A percentile compares a stretch with the other conserved stretches of the same genome.
phyloP scores from a whole-genome alignment of 176 grass and related monocot genomes.

The Pontederia paniculata region DNA sequence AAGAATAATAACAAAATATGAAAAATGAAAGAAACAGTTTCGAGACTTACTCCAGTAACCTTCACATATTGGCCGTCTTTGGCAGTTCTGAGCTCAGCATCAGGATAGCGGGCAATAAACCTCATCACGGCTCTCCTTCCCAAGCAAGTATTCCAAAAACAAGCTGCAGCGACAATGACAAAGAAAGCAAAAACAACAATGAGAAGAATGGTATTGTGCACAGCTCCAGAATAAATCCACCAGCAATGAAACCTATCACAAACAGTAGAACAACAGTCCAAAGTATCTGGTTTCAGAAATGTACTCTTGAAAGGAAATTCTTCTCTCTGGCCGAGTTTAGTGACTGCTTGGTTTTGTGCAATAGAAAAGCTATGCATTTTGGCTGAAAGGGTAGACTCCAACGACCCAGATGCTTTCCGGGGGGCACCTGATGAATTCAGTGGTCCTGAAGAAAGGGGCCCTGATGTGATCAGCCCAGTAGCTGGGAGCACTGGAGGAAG shows the following conservation, averaged over 20 bases:
- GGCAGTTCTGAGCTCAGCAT: constrained; percentile 71
- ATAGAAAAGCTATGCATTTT: constrained; percentile 47
- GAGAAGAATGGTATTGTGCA: constrained; percentile 47
- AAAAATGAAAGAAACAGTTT: too few relatives aligned
- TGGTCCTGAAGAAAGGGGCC: constrained; percentile 51
- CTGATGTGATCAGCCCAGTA: constrained; percentile 90
- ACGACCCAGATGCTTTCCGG: constrained; percentile 44
- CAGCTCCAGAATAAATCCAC: constrained; percentile 56
- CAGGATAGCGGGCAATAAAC: constrained; percentile 53
- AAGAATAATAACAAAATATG: too few relatives aligned
- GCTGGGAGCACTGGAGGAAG: constrained; percentile 54
- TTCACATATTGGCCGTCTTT: constrained; percentile 85
- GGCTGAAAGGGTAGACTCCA: constrained; percentile 39
- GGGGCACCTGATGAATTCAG: constrained; percentile 52
- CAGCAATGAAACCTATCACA: too few relatives aligned
- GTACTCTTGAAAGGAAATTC: constrained; percentile 49
- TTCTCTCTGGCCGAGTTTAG: constrained; percentile 45
- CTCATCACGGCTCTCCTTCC: constrained; percentile 41
- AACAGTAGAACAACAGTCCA: constrained; percentile 32
- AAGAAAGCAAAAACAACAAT: constrained; percentile 40
- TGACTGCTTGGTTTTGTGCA: constrained; percentile 60
- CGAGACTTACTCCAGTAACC: constrained; percentile 65
- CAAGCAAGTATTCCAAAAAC: constrained; percentile 55
- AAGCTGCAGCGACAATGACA: constrained; percentile 39
- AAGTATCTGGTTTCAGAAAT: constrained; percentile 37